These are phyloP conservation scores for Trichoderma cornu-damae DNA, from an alignment of 2,329 filamentous ascomycete species.

Conservation along the genomic window DNA sequence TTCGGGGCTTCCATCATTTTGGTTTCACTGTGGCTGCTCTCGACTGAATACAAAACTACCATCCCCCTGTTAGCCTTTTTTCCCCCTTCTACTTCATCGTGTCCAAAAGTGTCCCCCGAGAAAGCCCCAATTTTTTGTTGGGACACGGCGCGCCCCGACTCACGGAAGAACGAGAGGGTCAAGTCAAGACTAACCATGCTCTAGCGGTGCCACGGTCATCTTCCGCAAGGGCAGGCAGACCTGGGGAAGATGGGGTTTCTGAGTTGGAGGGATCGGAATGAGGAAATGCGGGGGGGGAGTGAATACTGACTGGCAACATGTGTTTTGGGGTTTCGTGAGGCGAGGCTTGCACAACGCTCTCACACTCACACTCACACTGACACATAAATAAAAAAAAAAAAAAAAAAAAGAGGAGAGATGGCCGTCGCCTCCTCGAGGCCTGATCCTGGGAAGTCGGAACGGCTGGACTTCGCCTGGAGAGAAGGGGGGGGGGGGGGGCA, in stretches of 20 bases:
- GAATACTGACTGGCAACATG: no score
- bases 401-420: not conserved
- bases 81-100: not conserved
- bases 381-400: no score
- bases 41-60: not conserved
- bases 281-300: constrained; percentile 6
- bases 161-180: not conserved
- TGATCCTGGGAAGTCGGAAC: not conserved
- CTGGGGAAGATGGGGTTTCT: not conserved
- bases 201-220: not conserved
- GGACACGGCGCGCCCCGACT: not conserved
- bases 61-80: not conserved
- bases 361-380: no score
- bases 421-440: not conserved
- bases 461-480: not conserved
- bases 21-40: not conserved
- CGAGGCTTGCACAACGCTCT: no score
- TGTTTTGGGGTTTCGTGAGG: not conserved
- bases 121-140: not conserved
- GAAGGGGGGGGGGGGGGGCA: no score
- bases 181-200: not conserved
- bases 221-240: not conserved
- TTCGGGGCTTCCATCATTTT: not conserved
- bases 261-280: not conserved
- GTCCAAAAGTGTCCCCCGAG: not conserved